Evolutionary conservation across 805 yeast species (phyloP), one percentile per base, ranked within the genome.

Genomic region (Myxozyma vanderwaltii): DNA sequence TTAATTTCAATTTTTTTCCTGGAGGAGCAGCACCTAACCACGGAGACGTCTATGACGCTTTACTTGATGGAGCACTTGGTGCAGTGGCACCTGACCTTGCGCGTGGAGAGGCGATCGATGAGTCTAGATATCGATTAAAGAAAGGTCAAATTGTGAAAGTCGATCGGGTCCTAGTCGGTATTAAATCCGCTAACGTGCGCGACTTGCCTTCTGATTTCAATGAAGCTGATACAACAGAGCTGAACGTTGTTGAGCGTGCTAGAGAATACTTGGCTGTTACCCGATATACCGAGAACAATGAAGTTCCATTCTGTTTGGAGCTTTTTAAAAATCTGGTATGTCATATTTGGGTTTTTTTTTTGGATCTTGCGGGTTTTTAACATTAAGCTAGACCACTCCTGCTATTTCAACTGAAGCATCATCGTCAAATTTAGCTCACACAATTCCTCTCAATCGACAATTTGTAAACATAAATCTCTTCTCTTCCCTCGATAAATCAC

Each of bases 181-280:
- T 84, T 17, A 85, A 84, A 67, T 59, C 68, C 6, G 68, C 77
- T 0, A 67, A 69, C 4, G 64, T 63, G 29, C 69, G 63, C 12
- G 68, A 67, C 33, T 69, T 77, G 12, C 71, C 76, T 4, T 61
- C 68, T 0, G 63, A 71, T 12, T 78, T 80, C 59, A 76, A 79
- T 13, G 89, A 85, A 60, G 69, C 72, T 8, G 84, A 82, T 57
- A 74, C 79, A 0, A 76, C 77, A 26, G 82, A 82, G 41, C 77
- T 88, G 0, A 73, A 86, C 53, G 79, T 88, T 0, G 61, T 78
- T 8, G 91, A 88, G 58, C 74, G 90, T 49, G 90, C 97, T 94
- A 82, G 80, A 61, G 97, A 91, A 69, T 89, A 84, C 69, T 75
- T 83, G 27, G 86, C 88, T 1, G 89, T 88, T 1, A 85, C 86